These are phyloP conservation scores for Microcyclosporella mali DNA, from an alignment of 2,329 filamentous ascomycete genomes.

Conservation along the genomic window DNA sequence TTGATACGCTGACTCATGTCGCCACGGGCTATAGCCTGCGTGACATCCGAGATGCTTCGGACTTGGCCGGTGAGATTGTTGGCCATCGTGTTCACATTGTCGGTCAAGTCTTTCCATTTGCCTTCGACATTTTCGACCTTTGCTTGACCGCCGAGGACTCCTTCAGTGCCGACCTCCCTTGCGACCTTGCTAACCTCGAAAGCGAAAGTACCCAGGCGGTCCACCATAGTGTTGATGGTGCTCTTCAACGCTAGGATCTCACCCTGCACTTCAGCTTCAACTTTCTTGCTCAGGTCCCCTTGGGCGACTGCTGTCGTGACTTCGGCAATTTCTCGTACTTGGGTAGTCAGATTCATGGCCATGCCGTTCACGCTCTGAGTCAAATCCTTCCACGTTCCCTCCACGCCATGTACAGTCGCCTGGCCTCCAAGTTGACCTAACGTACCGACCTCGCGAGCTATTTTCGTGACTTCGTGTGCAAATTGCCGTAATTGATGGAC, in stretches of 20 bases:
- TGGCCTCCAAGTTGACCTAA: slow-evolving; percentile 48
- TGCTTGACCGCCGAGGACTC: slow-evolving; percentile 58
- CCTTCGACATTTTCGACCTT: slow-evolving; percentile 60
- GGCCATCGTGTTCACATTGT: slow-evolving; percentile 63
- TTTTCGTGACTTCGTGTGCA: slow-evolving; percentile 49
- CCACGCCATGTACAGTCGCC: slow-evolving; percentile 48
- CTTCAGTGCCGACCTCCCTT: slow-evolving; percentile 59
- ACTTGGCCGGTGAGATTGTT: slow-evolving; percentile 63
- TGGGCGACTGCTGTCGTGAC: slow-evolving; percentile 49
- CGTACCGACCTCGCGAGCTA: slow-evolving; percentile 48
- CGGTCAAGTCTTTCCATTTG: slow-evolving; percentile 61
- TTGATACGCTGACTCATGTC: slow-evolving; percentile 96
- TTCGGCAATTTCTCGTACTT: slow-evolving; percentile 49
- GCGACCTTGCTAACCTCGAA: slow-evolving; percentile 62
- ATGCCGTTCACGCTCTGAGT: slow-evolving; percentile 51
- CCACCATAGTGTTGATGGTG: slow-evolving; percentile 69
- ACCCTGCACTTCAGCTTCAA: slow-evolving; percentile 47
- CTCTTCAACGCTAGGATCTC: slow-evolving; percentile 65
- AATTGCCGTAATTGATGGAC: slow-evolving; percentile 49
- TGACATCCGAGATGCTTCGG: slow-evolving; percentile 86
- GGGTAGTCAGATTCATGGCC: slow-evolving; percentile 46
- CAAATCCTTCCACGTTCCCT: slow-evolving; percentile 49
- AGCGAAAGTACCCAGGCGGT: slow-evolving; percentile 57
- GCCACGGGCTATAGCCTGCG: slow-evolving; percentile 88
- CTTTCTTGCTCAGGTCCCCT: slow-evolving; percentile 48